Evolutionary conservation across 2,329 filamentous ascomycete species (phyloP), one percentile per base, ranked within the genome.

Genomic region (Aspergillus hiratsukae): DNA sequence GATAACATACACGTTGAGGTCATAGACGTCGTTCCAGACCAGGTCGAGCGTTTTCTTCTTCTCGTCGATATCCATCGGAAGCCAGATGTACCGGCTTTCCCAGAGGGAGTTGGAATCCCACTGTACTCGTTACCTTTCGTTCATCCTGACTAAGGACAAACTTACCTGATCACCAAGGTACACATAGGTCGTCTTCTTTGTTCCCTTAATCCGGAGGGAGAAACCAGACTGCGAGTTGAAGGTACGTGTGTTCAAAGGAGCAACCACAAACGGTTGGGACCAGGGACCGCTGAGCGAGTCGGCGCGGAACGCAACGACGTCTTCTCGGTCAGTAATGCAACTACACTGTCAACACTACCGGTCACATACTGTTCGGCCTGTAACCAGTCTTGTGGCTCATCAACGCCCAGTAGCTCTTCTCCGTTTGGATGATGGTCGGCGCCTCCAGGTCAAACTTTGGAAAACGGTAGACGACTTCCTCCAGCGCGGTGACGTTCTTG

Each of bases 311-410:
- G 80, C 80, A 5, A 84, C 81, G 1, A 84, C 81, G 52, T 83
- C 75, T 77, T 35, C 41, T 40, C 11, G 3, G 17, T 57, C 10
- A 46, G 31, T 25, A 6, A 11, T 31, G 14, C 3, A 3, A 3
- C 8, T 10, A 1, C 25, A 41, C 11, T 7, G 4, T 1, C 4
- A 2, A 3, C 17, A 25, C 11, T 35, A 2, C 10, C 4, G 31
- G 2, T 0, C 23, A 57, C 66, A 58, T 48, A 71, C 75, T 85
- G 52, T 85, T 85, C 0, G 83, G 83, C n/a, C 83, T 73, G 54
- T 86, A 86, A 0, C 83, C 83, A 0, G 83, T 86, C 73, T 85
- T 86, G 59, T 85, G 83, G 61, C 81, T 83, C 82, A 85, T 85
- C 37, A 86, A 63, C 0, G 82, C 81, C 61, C 80, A 85, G 61